Percentiles rank a stretch among this genome's conserved stretches.
phyloP scores from a whole-genome alignment of 1,139 yeast genomes.

The Blastobotrys buckinghamii region DNA sequence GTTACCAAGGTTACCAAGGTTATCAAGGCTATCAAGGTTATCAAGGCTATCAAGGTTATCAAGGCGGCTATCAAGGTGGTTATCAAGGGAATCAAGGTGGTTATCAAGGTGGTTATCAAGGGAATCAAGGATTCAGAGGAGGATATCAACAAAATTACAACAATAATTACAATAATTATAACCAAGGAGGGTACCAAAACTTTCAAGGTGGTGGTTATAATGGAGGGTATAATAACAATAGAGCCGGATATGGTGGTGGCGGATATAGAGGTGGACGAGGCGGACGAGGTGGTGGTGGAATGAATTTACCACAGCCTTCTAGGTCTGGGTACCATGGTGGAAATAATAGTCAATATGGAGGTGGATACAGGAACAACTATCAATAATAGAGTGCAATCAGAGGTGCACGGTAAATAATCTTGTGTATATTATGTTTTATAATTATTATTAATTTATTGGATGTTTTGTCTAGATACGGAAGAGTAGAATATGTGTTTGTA shows the following conservation, averaged over 20 bases:
- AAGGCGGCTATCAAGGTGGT: conserved; percentile 14
- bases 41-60: conserved; percentile 6
- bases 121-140: conserved; percentile 10
- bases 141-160: conserved; percentile 10
- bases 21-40: conserved; percentile 14
- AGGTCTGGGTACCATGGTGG: conserved; percentile 3
- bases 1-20: conserved; percentile 8
- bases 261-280: neutral
- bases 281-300: conserved; percentile 11
- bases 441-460: too few species aligned
- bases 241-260: conserved; percentile 14
- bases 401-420: too few species aligned
- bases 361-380: neutral
- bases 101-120: conserved; percentile 16
- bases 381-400: too few species aligned
- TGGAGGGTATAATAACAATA: conserved; percentile 11
- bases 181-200: conserved; percentile 2
- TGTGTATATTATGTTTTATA: too few species aligned
- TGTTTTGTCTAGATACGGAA: too few species aligned
- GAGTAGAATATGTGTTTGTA: too few species aligned
- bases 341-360: too few species aligned
- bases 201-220: too few species aligned
- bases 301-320: conserved; percentile 2
- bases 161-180: too few species aligned
- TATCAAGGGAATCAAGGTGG: conserved; percentile 24